Evolutionary conservation across 1,284 basidiomycete genomes (phyloP), one percentile per base, ranked within the genome.

Genomic region (Pascua guehoae): DNA sequence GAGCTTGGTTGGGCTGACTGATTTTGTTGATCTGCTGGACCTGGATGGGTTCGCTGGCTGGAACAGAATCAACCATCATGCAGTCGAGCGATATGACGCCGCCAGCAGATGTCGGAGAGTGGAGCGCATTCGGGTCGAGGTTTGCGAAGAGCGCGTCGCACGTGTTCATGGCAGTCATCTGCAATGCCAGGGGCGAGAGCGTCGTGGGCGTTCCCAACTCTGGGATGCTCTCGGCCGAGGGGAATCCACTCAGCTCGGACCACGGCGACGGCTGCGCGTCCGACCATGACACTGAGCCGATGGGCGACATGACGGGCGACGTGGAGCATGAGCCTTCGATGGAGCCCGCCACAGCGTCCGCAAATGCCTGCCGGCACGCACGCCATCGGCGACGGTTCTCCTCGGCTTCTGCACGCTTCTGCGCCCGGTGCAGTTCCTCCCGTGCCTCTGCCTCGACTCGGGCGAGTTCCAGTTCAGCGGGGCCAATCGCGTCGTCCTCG

Each of bases 401-500:
- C 54, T 72, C 71, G 0, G 64, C 67, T 39, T 66, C 66, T 16
- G 64, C 69, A n/a, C 64, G 57, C 51, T 57, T 60, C n/a, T 61
- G 60, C 16, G 66, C 65, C 10, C 65, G 63, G 48, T 64, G 60
- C 47, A 67, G 55, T 45, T 73, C 71, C 55, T 73, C 71, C 43
- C 58, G 59, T 2, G 63, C 67, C 42, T 71, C 66, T 5, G 73
- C 73, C 51, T 75, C 73, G 2, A 63, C 66, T 18, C 64, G 56
- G 9, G 69, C 73, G 10, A 51, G 56, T 43, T 75, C 73, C 4
- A 75, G 56, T 46, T 75, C 73, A 14, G 60, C 71, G 1, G 71
- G 66, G 1, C 73, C 73, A 49, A 75, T 71, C 5, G 69, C 69
- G 43, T 63, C 61, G 14, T 56, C 47, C 48, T 54, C 53, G 42